Conservation (phyloP, 352 stramenopile species). For the Phytophthora gonapodyides region DNA sequence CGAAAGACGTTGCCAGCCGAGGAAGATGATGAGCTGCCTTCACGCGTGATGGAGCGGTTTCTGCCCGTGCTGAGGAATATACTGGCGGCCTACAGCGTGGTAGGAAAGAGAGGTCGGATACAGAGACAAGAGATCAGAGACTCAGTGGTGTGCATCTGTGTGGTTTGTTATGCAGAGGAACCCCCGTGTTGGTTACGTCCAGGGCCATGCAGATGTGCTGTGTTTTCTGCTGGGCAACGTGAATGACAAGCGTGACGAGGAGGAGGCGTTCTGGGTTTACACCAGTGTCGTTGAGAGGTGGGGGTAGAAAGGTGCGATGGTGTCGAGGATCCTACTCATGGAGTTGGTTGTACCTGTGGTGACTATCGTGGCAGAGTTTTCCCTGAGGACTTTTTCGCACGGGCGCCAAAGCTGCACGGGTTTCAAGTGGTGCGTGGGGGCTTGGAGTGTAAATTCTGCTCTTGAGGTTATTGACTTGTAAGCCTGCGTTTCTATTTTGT, state of each 20-base stretch:
- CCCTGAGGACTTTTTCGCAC: slow-evolving; percentile 74
- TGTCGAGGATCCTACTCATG: no score
- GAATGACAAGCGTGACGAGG: slow-evolving; percentile 39
- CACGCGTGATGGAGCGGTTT: slow-evolving; percentile 33
- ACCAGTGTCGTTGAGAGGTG: slow-evolving; percentile 67
- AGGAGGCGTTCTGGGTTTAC: slow-evolving; percentile 82
- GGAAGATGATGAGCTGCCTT: slow-evolving; percentile 25
- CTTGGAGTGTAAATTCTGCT: background rate
- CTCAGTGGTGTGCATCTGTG: background rate
- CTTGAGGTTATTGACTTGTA: background rate
- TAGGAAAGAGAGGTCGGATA: slow-evolving; percentile 23
- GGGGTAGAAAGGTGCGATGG: background rate
- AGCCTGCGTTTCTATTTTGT: background rate
- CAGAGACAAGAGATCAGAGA: background rate
- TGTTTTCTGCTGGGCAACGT: slow-evolving; percentile 69
- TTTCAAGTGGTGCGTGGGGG: slow-evolving; percentile 61
- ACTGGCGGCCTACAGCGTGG: slow-evolving; percentile 62
- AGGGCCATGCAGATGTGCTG: slow-evolving; percentile 73
- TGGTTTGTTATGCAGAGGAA: slow-evolving; percentile 44
- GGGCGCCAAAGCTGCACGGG: slow-evolving; percentile 65
- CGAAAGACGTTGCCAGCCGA: slow-evolving; percentile 1
- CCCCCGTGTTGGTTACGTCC: slow-evolving; percentile 72
- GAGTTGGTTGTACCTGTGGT: background rate
- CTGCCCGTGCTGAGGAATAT: slow-evolving; percentile 56
- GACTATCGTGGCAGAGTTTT: slow-evolving; percentile 48